phyloP scores from a whole-genome alignment of 164 flowering plant genomes.

The Vitis cinerea region DNA sequence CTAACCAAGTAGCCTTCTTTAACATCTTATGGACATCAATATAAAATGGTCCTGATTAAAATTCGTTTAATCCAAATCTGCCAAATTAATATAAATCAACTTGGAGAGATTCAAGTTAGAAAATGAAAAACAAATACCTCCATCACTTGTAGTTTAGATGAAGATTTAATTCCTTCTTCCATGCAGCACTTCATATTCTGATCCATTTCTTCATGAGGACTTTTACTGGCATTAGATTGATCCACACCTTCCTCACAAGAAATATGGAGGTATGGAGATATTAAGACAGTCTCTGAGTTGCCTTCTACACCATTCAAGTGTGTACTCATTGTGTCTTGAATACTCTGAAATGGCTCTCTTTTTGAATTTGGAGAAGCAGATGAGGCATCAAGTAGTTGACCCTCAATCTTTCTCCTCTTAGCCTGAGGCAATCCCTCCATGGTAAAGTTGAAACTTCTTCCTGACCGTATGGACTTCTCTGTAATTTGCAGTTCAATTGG shows the following conservation, averaged over 20 bases:
- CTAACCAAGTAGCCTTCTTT: too few relatives aligned
- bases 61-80: too few relatives aligned
- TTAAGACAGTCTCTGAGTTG: constrained; percentile 10
- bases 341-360: constrained; percentile 17
- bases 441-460: constrained; percentile 7
- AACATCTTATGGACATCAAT: too few relatives aligned
- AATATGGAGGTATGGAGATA: constrained; percentile 15
- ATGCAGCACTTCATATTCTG: constrained; percentile 10
- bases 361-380: constrained; percentile 32
- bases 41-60: too few relatives aligned
- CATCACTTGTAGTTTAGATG: constrained; percentile 14
- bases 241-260: constrained; percentile 16
- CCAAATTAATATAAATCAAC: neutral
- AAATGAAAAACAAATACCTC: constrained; percentile 34
- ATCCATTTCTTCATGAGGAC: constrained; percentile 14
- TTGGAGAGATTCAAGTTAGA: neutral
- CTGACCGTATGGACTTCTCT: constrained; percentile 9
- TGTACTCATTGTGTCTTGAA: constrained; percentile 6
- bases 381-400: constrained; percentile 12
- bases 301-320: constrained; percentile 14
- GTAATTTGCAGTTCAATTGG: constrained; percentile 13
- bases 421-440: constrained; percentile 39
- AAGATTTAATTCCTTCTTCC: constrained; percentile 22
- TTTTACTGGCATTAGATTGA: constrained; percentile 13
- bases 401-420: constrained; percentile 50